Base-by-base conservation (phyloP, 2,329 filamentous ascomycete genomes). In the Didymosphaeria variabile region DNA sequence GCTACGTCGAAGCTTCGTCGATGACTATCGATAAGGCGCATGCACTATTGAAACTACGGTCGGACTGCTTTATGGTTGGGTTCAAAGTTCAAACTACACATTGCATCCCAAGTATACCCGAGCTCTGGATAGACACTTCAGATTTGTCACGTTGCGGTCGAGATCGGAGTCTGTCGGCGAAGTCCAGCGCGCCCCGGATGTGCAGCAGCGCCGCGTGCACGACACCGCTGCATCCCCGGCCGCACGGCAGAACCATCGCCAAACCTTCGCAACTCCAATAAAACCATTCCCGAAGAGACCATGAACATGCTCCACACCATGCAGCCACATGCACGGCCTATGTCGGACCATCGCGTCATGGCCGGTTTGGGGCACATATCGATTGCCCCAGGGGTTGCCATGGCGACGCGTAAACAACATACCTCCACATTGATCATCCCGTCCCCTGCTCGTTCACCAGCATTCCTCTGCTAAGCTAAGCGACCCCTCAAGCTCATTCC, bases 401-500 rank as follows among this genome's bases (percentile, higher is more conserved):
- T 72, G 68, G 63, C 71, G 71, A 75, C 72, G 62, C 36, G 12
- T 73, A 66, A 76, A 72, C 73, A 29, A 72, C 69, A 65, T 67
- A 31, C 50, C 68, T 63, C 64, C 62, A 60, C 64, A 61, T 66
- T 69, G 67, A 69, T 74, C 66, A 60, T 58, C 71, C 50, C 54
- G 54, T 62, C 68, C 74, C 74, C 72, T 72, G 73, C 59, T 62
- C 61, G 65, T 68, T 70, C 68, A 67, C 62, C 73, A 70, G 69
- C 76, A 77, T 74, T 74, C 73, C 72, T 72, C 53, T 67, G 67
- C 65, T 72, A 73, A 75, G 67, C 66, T 72, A 74, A 74, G 70
- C 70, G 72, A 73, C 67, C 61, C 32, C 64, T 66, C 67, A 62
- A 64, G 58, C 69, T 66, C 69, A 67, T 70, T 73, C 66, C 59